Evolutionary conservation across 192 early-diverging fungal species (phyloP), one percentile per base, ranked within the genome.

Genomic region (Podila clonocystis): DNA sequence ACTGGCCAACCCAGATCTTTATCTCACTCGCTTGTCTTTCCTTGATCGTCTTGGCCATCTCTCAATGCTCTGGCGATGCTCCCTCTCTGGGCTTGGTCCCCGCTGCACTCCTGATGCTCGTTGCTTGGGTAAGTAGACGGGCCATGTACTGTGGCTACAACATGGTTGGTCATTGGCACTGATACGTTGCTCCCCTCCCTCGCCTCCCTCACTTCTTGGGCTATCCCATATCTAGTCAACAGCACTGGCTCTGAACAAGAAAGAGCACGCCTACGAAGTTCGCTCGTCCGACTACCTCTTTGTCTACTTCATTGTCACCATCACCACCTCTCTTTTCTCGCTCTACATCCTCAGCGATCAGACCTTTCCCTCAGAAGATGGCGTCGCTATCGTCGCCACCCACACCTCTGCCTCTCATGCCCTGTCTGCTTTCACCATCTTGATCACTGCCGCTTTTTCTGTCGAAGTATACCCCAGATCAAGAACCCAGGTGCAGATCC

Each of bases 201-300:
- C n/a, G n/a, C n/a, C n/a, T 45, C 12, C 12, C 26, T 1, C 29
- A 8, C 19, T 6, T 19, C n/a, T 22, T 15, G 22, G 2, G 1
- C 45, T 5, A 30, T 15, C 11, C 65, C 1, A 30, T 9, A 52
- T 63, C 41, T 73, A 80, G 77, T 2, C 50, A 20, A 73, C 57
- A 9, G 77, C 70, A 13, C 28, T 73, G 3, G 24, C 45, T 0
- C 57, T 80, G 28, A 80, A 80, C 57, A 24, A 41, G 8, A 26
- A 58, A 4, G 77, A 72, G 62, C 68, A 67, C 29, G 41, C 49
- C 26, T 80, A 73, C 48, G 60, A 63, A n/a, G 55, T 64, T 5
- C 77, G 77, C 13, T 80, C 77, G 4, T 80, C 77, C 7, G 62
- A 80, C 22, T 66, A 29, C 33, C 52, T 80, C 30, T 72, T 63